Conservation (phyloP, 371 early-diverging fungal genomes). For the Mortierella sp. region DNA sequence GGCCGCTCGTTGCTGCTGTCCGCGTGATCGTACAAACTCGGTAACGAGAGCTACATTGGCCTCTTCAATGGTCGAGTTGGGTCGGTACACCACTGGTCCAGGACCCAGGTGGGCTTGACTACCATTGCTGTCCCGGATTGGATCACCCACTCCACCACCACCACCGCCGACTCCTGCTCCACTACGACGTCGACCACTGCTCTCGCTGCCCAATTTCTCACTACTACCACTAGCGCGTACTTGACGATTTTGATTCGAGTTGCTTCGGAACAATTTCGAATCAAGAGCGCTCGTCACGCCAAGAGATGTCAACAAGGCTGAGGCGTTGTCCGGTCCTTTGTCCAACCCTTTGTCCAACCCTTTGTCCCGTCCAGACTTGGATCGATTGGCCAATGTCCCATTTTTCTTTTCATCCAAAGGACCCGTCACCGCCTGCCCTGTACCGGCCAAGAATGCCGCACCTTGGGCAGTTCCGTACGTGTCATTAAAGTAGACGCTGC, state of each 20-base stretch:
- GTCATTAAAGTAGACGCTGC: background rate
- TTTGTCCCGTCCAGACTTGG: background rate
- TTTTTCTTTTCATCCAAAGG: constrained; percentile 5
- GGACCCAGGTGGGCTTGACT: background rate
- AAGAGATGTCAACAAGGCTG: constrained; percentile 19
- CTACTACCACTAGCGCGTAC: too few species aligned
- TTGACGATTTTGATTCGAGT: background rate
- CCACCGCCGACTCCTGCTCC: background rate
- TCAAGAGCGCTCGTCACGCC: constrained; percentile 20
- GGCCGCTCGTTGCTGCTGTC: constrained; percentile 23
- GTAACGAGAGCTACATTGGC: constrained; percentile 32
- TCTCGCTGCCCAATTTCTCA: background rate
- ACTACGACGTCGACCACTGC: background rate
- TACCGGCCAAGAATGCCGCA: background rate
- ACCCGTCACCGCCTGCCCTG: background rate
- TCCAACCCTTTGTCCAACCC: background rate
- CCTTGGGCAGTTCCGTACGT: constrained; percentile 3
- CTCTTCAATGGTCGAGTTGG: constrained; percentile 35
- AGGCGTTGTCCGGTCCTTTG: constrained; percentile 9
- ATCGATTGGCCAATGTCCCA: constrained; percentile 7
- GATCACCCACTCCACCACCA: background rate
- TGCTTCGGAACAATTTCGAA: background rate
- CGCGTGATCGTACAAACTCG: constrained; percentile 18
- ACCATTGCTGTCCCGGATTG: constrained; percentile 1
- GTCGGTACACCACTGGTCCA: constrained; percentile 16